Evolutionary conservation across 441 rosid genomes (phyloP).

Genomic region (Daphne laureola): DNA sequence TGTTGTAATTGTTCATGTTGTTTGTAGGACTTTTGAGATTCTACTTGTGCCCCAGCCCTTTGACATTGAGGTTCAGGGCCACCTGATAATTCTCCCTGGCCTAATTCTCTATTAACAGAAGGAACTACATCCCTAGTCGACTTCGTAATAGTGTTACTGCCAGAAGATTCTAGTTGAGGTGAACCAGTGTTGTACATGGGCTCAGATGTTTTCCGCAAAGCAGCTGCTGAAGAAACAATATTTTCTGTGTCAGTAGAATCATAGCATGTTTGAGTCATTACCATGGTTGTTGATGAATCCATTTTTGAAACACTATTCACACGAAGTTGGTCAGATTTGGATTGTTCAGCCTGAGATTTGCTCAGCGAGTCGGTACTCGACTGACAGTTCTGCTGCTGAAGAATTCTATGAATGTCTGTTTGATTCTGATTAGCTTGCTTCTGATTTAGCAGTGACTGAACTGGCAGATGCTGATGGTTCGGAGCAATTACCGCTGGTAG

Average conservation of each 20-base stretch:
- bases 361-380: conserved; percentile 37
- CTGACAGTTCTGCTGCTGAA: conserved; percentile 54
- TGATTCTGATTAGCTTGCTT: conserved; percentile 63
- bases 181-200: conserved; percentile 30
- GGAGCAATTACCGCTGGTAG: conserved; percentile 43
- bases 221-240: conserved; percentile 32
- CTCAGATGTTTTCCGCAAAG: conserved; percentile 57
- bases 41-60: conserved; percentile 28
- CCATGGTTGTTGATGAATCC: conserved; percentile 25
- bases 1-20: conserved; percentile 45
- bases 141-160: conserved; percentile 32
- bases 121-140: conserved; percentile 43
- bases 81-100: conserved; percentile 56
- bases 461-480: conserved; percentile 61
- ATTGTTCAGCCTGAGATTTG: conserved; percentile 56
- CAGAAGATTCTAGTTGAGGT: conserved; percentile 37
- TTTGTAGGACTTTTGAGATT: conserved; percentile 46
- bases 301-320: conserved; percentile 31
- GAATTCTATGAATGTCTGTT: conserved; percentile 46
- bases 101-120: conserved; percentile 46
- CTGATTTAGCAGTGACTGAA: conserved; percentile 42
- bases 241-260: conserved; percentile 35
- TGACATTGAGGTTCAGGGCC: conserved; percentile 39
- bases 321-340: conserved; percentile 39
- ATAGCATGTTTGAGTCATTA: conserved; percentile 37